Evolutionary conservation across 768 basidiomycete species (phyloP).

Genomic region (Termitomyces titanicus): DNA sequence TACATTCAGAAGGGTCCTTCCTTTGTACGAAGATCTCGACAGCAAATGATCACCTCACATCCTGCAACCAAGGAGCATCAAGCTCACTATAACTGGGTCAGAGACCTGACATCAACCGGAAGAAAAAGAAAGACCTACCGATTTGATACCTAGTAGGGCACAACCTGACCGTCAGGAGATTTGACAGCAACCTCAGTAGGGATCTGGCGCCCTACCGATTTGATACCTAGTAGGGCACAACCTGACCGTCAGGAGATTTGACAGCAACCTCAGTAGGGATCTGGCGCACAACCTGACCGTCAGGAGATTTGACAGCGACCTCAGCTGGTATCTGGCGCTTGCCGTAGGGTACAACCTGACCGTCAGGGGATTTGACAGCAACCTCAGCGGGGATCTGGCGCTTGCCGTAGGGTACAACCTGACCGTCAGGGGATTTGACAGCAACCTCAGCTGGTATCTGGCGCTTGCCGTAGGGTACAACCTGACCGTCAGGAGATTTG

Average conservation of each 20-base stretch:
- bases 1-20: conserved; percentile 9
- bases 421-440: conserved; percentile 15
- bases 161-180: background rate
- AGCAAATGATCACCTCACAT: background rate
- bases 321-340: conserved; percentile 20
- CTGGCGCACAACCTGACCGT: conserved; percentile 25
- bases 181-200: background rate
- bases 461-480: conserved; percentile 22
- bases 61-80: background rate
- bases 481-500: conserved; percentile 29
- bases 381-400: conserved; percentile 27
- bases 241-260: conserved; percentile 22
- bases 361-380: conserved; percentile 16
- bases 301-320: conserved; percentile 26
- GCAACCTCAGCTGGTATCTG: conserved; percentile 19
- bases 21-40: background rate
- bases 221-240: conserved; percentile 14
- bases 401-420: conserved; percentile 18
- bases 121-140: background rate
- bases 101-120: background rate
- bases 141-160: background rate
- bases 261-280: background rate
- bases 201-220: background rate
- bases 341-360: conserved; percentile 19
- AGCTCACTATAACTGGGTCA: background rate